Conservation (phyloP, 768 basidiomycete genomes). For the Daedaleopsis sinensis region DNA sequence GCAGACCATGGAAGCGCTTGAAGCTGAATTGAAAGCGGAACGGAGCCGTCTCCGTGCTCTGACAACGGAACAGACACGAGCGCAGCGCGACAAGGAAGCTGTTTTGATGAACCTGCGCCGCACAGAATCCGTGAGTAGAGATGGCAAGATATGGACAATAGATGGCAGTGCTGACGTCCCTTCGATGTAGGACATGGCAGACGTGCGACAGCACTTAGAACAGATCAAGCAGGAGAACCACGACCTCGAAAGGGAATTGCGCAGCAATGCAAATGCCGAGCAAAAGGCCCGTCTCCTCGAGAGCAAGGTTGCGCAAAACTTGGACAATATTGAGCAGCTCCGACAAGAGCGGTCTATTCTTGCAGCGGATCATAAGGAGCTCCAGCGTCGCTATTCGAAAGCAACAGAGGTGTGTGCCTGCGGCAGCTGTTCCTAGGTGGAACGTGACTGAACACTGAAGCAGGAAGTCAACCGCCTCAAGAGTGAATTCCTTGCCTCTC, state of each 20-base stretch:
- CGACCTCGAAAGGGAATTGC: slow-evolving; percentile 72
- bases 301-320: slow-evolving; percentile 67
- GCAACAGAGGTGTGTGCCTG: slow-evolving; percentile 58
- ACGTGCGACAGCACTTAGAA: slow-evolving; percentile 69
- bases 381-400: slow-evolving; percentile 69
- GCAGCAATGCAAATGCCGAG: slow-evolving; percentile 70
- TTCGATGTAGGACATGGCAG: slow-evolving; percentile 70
- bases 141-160: background rate
- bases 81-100: slow-evolving; percentile 66
- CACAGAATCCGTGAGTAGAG: slow-evolving; percentile 64
- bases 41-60: slow-evolving; percentile 65
- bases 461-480: slow-evolving; percentile 66
- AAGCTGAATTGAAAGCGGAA: slow-evolving; percentile 71
- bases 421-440: background rate
- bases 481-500: slow-evolving; percentile 59
- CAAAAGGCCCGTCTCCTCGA: slow-evolving; percentile 75
- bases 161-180: background rate
- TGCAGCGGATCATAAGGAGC: slow-evolving; percentile 66
- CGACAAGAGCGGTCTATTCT: slow-evolving; percentile 78
- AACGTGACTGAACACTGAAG: background rate
- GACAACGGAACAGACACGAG: slow-evolving; percentile 61
- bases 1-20: slow-evolving; percentile 65
- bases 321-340: slow-evolving; percentile 70
- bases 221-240: slow-evolving; percentile 74
- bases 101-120: slow-evolving; percentile 66